These are phyloP conservation scores for Cruciata laevipes DNA, from an alignment of 257 asterid species.

Conservation along the genomic window DNA sequence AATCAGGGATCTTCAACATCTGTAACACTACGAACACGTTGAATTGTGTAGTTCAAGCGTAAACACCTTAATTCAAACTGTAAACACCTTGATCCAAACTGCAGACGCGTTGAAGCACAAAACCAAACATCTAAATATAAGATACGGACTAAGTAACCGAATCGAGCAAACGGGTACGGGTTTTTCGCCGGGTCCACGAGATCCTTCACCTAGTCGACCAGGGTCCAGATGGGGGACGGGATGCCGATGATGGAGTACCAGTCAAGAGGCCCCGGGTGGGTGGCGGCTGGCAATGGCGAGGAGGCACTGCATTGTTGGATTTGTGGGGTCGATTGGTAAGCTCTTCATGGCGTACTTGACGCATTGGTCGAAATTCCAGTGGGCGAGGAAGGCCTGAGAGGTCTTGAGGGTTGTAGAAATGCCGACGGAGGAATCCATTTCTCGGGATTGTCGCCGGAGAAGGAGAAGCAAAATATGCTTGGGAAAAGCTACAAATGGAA, in stretches of 20 bases:
- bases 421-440: background rate
- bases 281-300: background rate
- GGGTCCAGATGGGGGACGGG: background rate
- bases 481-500: background rate
- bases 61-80: too few species aligned
- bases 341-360: background rate
- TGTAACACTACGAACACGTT: too few species aligned
- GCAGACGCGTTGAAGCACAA: too few species aligned
- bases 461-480: background rate
- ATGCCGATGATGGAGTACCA: background rate
- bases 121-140: too few species aligned
- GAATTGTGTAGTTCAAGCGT: too few species aligned
- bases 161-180: background rate
- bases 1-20: too few species aligned
- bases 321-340: background rate
- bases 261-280: background rate
- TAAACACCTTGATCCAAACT: too few species aligned
- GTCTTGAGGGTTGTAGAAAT: background rate
- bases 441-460: background rate
- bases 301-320: background rate
- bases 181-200: background rate
- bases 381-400: background rate
- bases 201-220: background rate
- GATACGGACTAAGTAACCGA: too few species aligned
- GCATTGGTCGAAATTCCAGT: background rate